Base-by-base conservation (phyloP, 2,329 filamentous ascomycete genomes). In the Aspergillus ochraceoroseus region DNA sequence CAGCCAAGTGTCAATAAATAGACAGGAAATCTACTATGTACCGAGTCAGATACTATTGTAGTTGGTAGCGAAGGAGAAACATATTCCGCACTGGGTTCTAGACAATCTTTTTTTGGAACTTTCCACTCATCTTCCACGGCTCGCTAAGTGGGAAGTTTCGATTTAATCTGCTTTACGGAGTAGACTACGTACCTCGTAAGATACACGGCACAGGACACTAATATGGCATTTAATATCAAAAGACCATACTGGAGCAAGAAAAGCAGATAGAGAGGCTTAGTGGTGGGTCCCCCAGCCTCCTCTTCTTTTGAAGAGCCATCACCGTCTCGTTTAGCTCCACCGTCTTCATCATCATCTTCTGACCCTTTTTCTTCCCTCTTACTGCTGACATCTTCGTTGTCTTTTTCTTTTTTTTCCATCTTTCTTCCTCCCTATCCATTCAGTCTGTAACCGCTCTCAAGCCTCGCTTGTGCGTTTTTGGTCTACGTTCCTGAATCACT, bases 291-390 rank as follows among this genome's bases (percentile, higher is more conserved):
- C 31, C 31, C 31, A 33, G 31, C 31, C 31, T 33, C 31, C 20
- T 22, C 20, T 22, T 22, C 20, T n/a, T n/a, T n/a, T n/a, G 20
- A 22, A 32, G 15, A 6, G 5, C 9, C 20, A 22, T n/a, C 29
- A 32, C 15, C 15, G 3, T 14, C 13, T 33, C n/a, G 14, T 33
- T 23, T 31, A 43, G 35, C 35, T 39, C 41, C 41, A 43, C 41
- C 19, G 19, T 29, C 19, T 35, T 28, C 32, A 30, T 36, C 32
- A 22, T 22, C 15, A n/a, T n/a, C n/a, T n/a, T n/a, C 28, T 18
- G 29, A 27, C 28, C 22, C 18, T 43, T 30, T 30, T 31, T 17
- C 34, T n/a, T n/a, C 40, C 33, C 29, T 38, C 27, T 13, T 38
- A 20, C 26, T 32, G 13, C 18, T 25, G 4, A 33, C 30, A 22